These are phyloP conservation scores for Coelastrella sp. DNA, from an alignment of 139 green algal species.

Conservation along the genomic window DNA sequence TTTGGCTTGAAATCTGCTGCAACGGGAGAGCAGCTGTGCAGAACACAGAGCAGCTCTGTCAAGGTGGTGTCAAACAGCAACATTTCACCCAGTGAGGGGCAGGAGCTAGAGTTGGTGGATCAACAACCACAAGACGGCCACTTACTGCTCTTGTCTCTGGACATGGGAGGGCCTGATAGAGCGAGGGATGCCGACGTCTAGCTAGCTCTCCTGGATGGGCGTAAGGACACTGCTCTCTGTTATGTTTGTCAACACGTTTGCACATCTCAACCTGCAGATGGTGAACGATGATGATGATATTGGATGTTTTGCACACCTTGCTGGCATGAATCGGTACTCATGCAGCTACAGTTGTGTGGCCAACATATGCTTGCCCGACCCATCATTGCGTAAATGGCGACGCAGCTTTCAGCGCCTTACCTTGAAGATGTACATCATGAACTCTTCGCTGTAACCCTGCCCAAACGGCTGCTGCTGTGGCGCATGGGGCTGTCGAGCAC, in stretches of 20 bases:
- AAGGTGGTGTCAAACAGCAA: no score
- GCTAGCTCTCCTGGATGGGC: conserved; percentile 92
- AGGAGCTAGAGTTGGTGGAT: no score
- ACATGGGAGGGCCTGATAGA: conserved; percentile 69
- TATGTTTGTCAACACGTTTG: conserved; percentile 58
- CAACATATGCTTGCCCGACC: background rate
- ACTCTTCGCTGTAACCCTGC: conserved; percentile 20
- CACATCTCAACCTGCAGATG: conserved; percentile 44
- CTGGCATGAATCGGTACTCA: background rate
- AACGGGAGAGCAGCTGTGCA: no score
- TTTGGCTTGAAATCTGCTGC: no score
- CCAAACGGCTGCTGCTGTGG: background rate
- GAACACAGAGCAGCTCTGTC: no score
- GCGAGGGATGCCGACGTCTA: conserved; percentile 52
- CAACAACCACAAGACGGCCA: background rate
- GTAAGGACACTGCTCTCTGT: conserved; percentile 87
- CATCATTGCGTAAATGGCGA: background rate
- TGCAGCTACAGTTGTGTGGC: background rate
- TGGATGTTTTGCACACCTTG: no score
- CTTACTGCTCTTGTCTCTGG: conserved; percentile 26
- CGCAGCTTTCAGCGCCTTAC: background rate
- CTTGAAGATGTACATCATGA: conserved; percentile 42
- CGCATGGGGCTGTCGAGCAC: background rate
- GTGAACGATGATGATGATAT: background rate
- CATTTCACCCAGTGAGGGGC: no score